A percentile compares a stretch with the other conserved stretches of the same genome.
These are phyloP conservation scores for Flagelloscypha sp. DNA, from an alignment of 768 basidiomycete genomes.

Conservation along the genomic window DNA sequence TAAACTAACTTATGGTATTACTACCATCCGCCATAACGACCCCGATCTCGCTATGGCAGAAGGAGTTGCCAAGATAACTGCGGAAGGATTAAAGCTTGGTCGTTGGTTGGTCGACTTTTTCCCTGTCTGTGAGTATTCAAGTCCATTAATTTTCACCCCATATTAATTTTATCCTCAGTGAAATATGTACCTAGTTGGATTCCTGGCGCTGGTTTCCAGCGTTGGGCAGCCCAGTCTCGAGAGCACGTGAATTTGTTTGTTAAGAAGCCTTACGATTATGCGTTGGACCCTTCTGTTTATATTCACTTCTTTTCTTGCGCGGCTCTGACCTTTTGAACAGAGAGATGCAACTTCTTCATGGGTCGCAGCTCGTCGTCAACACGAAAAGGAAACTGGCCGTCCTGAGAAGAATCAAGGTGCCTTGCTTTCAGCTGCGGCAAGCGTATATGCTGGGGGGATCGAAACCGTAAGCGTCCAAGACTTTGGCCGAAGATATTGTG, in stretches of 20 bases:
- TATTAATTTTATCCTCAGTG: too few species aligned
- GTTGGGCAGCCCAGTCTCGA: slow-evolving; percentile 16
- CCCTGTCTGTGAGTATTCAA: slow-evolving; percentile 7
- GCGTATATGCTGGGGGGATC: not conserved
- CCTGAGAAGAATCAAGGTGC: not conserved
- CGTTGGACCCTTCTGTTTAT: not conserved
- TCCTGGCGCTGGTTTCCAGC: slow-evolving; percentile 27
- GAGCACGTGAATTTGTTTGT: not conserved
- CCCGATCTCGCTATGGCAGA: slow-evolving; percentile 15
- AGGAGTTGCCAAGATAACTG: slow-evolving; percentile 13
- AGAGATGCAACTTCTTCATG: too few species aligned
- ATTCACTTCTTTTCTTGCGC: too few species aligned
- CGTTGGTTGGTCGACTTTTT: slow-evolving; percentile 7
- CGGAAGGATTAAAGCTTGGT: slow-evolving; percentile 19
- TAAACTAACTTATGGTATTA: slow-evolving; percentile 2
- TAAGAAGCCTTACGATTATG: slow-evolving; percentile 1
- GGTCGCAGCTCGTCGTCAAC: too few species aligned
- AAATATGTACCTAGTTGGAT: slow-evolving; percentile 27
- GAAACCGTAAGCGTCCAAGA: too few species aligned
- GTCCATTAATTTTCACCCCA: too few species aligned
- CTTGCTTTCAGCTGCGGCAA: not conserved
- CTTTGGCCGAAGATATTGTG: too few species aligned
- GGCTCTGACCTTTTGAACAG: too few species aligned
- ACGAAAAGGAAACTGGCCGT: not conserved
- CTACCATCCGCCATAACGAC: not conserved